These are phyloP conservation scores for rapeseed (Brassica napus) DNA, from an alignment of 345 rosid species.

Conservation along the genomic window Da-Ae NC_063451.1:20613001-20613500, in stretches of 20 bases:
- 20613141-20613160: constrained; percentile 40
- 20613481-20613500: no score
- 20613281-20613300: constrained; percentile 21
- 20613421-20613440: no score
- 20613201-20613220: constrained; percentile 44
- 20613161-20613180: constrained; percentile 62
- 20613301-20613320: constrained; percentile 64
- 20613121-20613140: constrained; percentile 46
- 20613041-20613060: constrained; percentile 47
- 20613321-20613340: constrained; percentile 47
- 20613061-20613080: constrained; percentile 57
- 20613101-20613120: constrained; percentile 74
- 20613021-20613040: constrained; percentile 61
- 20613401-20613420: not conserved
- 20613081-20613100: constrained; percentile 64
- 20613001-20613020: constrained; percentile 58
- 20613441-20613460: no score
- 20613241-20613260: constrained; percentile 35
- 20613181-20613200: constrained; percentile 55
- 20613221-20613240: constrained; percentile 42
- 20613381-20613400: constrained; percentile 46
- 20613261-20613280: constrained; percentile 43
- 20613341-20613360: constrained; percentile 70
- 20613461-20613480: no score
- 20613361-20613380: constrained; percentile 85